Percentiles rank a stretch among this genome's conserved stretches.
Conservation (phyloP, 805 yeast species). For the Jamesozyma spencerorum region DNA sequence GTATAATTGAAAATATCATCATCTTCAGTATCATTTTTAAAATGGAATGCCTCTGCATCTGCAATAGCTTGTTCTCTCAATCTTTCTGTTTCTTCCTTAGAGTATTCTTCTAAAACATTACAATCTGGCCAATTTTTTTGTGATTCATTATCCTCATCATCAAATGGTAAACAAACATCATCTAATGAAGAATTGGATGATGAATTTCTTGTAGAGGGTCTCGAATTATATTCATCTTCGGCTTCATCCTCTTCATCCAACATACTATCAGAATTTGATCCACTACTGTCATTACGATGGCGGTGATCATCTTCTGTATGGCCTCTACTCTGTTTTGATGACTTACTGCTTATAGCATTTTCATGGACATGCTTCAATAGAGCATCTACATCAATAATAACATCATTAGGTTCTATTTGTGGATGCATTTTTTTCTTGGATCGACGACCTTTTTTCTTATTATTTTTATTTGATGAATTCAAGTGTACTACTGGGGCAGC, state of each 20-base stretch:
- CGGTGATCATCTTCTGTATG: background rate
- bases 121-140: constrained; percentile 73
- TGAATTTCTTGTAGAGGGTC: constrained; percentile 35
- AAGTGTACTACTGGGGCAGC: background rate
- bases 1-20: constrained; percentile 11
- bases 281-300: background rate
- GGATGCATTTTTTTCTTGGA: background rate
- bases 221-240: constrained; percentile 32
- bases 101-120: constrained; percentile 62
- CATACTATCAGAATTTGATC: background rate
- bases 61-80: constrained; percentile 34
- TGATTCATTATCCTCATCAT: constrained; percentile 32
- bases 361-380: constrained; percentile 24
- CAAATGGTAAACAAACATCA: constrained; percentile 88
- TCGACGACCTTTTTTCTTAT: background rate
- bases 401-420: constrained; percentile 12
- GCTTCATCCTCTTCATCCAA: constrained; percentile 8
- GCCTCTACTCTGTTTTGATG: background rate
- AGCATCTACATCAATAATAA: constrained; percentile 30
- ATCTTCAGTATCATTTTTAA: constrained; percentile 29
- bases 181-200: constrained; percentile 64
- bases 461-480: constrained; percentile 1
- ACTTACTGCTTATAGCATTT: constrained; percentile 4
- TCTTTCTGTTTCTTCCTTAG: constrained; percentile 54
- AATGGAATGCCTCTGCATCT: constrained; percentile 33